These are phyloP conservation scores for Chalara sp. DNA, from an alignment of 2,329 filamentous ascomycete species.

Conservation along the genomic window DNA sequence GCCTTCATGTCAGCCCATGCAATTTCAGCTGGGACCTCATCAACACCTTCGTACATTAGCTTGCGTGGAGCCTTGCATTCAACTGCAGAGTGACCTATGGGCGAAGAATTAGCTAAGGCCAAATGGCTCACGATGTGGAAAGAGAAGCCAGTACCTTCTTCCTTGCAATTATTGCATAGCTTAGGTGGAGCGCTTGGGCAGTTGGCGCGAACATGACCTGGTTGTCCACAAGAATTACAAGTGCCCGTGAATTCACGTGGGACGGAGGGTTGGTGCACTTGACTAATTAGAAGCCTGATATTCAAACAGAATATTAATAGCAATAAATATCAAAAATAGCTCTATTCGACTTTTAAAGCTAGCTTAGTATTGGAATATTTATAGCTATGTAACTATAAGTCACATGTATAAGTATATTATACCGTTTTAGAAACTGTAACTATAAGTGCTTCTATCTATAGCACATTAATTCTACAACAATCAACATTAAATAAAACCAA, in stretches of 20 bases:
- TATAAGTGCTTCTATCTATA: no score
- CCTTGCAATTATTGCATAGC: conserved; percentile 54
- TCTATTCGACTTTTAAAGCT: no score
- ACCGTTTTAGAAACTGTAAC: no score
- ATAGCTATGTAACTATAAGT: no score
- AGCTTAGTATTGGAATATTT: no score
- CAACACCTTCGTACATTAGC: conserved; percentile 45
- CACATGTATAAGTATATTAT: no score
- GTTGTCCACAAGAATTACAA: conserved; percentile 50
- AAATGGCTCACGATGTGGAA: neutral
- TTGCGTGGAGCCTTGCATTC: conserved; percentile 55
- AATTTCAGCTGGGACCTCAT: conserved; percentile 42
- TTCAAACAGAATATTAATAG: no score
- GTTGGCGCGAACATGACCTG: conserved; percentile 51
- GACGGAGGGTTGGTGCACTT: conserved; percentile 53
- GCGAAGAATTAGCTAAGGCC: neutral
- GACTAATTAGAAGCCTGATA: no score
- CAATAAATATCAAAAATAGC: no score
- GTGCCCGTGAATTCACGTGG: conserved; percentile 41
- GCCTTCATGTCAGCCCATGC: conserved; percentile 51
- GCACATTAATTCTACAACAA: no score
- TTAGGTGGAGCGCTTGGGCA: conserved; percentile 54
- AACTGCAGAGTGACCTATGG: conserved; percentile 46
- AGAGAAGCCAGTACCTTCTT: conserved; percentile 41
- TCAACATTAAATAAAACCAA: no score